A percentile compares a stretch with the other conserved stretches of the same genome.
Conservation (phyloP, 1,284 basidiomycete species). For the Leccinum subrobustum region DNA sequence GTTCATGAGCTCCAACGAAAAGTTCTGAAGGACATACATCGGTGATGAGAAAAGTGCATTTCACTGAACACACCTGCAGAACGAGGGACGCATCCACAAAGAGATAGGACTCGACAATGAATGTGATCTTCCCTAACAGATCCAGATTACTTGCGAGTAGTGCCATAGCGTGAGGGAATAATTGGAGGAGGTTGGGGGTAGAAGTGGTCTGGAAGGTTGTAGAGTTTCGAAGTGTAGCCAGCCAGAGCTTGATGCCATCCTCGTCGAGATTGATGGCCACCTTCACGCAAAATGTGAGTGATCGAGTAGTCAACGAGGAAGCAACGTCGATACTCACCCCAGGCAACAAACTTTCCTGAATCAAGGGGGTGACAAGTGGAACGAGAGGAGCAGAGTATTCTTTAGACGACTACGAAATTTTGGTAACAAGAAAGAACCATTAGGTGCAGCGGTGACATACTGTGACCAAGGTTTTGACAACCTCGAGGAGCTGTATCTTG, state of each 20-base stretch:
- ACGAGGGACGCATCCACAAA: conserved; percentile 68
- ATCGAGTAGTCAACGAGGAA: background rate
- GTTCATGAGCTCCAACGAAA: conserved; percentile 52
- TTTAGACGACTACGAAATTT: conserved; percentile 51
- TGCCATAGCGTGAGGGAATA: conserved; percentile 65
- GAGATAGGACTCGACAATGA: conserved; percentile 80
- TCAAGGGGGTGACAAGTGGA: conserved; percentile 67
- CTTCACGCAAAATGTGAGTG: conserved; percentile 37
- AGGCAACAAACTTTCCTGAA: conserved; percentile 72
- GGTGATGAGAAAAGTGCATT: background rate
- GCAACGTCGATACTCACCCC: conserved; percentile 43
- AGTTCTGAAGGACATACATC: conserved; percentile 38
- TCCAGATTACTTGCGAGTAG: conserved; percentile 75
- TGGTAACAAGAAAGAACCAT: conserved; percentile 1
- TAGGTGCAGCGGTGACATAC: conserved; percentile 39
- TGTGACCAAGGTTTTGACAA: conserved; percentile 71
- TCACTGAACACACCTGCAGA: conserved; percentile 53
- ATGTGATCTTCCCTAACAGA: conserved; percentile 63
- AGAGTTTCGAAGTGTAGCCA: conserved; percentile 69
- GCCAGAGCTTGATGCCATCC: conserved; percentile 79
- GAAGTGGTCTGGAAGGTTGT: conserved; percentile 48
- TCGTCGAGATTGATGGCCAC: conserved; percentile 74
- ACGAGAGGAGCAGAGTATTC: conserved; percentile 57
- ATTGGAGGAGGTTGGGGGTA: conserved; percentile 59
- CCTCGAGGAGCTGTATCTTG: conserved; percentile 71